Evolutionary conservation across 2,329 filamentous ascomycete species (phyloP).

Genomic region (Colletotrichum falcatum): DNA sequence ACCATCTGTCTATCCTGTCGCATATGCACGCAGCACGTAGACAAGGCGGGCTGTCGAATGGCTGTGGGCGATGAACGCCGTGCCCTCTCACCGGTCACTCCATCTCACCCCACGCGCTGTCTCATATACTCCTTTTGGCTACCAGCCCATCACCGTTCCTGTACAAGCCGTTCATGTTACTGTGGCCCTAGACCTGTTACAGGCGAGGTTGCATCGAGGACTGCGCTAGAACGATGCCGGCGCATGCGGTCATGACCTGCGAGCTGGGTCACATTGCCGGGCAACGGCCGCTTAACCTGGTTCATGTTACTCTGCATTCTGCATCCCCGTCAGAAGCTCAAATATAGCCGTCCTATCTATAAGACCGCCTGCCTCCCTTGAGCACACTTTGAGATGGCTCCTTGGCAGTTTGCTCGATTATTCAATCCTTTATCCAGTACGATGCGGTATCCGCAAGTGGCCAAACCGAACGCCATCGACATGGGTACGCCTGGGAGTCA

Average conservation of each 20-base stretch:
- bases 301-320: neutral
- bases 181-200: slow-evolving; percentile 9
- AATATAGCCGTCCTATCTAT: neutral
- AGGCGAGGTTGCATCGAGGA: slow-evolving; percentile 16
- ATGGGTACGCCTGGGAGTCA: too few species aligned
- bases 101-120: neutral
- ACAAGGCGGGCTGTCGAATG: slow-evolving; percentile 11
- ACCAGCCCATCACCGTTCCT: neutral
- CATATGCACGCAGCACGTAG: slow-evolving; percentile 16
- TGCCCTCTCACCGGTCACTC: slow-evolving; percentile 20
- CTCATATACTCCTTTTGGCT: neutral
- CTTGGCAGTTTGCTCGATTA: too few species aligned
- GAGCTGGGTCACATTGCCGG: neutral
- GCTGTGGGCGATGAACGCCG: neutral
- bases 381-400: too few species aligned
- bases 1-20: too few species aligned
- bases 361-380: neutral
- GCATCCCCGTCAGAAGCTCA: neutral
- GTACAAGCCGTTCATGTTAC: neutral
- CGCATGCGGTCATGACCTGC: neutral
- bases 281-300: slow-evolving; percentile 5
- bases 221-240: slow-evolving; percentile 20
- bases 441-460: too few species aligned
- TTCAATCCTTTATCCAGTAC: too few species aligned
- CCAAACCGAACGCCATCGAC: too few species aligned